Base-by-base conservation (phyloP, 768 basidiomycete genomes). In the Hypsizygus marmoreus region DNA sequence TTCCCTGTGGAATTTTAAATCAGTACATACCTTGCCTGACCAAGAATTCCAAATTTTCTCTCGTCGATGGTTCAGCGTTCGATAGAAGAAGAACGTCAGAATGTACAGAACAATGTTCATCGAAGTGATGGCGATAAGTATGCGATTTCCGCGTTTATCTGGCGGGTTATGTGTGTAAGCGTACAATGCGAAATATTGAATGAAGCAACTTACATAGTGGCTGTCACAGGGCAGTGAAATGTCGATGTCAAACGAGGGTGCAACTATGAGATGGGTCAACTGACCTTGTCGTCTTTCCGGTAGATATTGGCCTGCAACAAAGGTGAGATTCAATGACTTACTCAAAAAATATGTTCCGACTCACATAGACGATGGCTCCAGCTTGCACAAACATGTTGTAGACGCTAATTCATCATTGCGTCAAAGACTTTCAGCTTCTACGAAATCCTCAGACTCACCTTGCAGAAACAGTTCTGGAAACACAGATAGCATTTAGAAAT, bases 381-480 rank as follows among this genome's bases (percentile, higher is more conserved):
- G 75, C 75, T 59, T 84, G 81, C n/a, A 82, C 79, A 49, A 76
- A 78, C 73, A 84, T 81, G 52, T 84, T 86, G 60, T 86, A 84
- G 20, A 81, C 63, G 43, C 70, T 65, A 14, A 32, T 32, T 38
- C 2, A 30, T n/a, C 19, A 29, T 7, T 20, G 26, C 14, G 12
- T 12, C 19, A 20, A 17, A 20, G n/a, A 32, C 22, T 25, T 8
- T 19, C 6, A 40, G 22, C 23, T 9, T n/a, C n/a, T n/a, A n/a
- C n/a, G n/a, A n/a, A n/a, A n/a, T n/a, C n/a, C n/a, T n/a, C n/a
- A n/a, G 49, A 7, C 22, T 40, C 32, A 59, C 59, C 62, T 71
- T 4, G 73, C 73, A 13, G 71, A 73, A n/a, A 75, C 58, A 4
- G 73, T 75, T 42, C 71, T 71, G 40, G n/a, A n/a, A n/a, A n/a